These are phyloP conservation scores for Lindgomyces ingoldianus DNA, from an alignment of 495 filamentous ascomycete genomes.

Conservation along the genomic window DNA sequence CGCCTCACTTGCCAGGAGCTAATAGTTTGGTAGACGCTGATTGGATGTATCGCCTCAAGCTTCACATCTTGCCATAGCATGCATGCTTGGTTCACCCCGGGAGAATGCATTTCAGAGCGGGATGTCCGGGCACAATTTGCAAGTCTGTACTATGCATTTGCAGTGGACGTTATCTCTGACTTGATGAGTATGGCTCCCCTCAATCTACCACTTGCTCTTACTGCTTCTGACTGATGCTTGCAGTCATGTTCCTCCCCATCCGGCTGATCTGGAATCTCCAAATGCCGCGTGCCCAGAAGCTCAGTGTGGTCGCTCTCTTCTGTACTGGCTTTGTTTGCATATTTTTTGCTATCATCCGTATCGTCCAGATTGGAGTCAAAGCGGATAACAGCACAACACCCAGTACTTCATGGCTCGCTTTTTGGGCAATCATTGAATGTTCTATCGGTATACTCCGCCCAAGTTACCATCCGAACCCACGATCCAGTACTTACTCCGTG, in stretches of 20 bases:
- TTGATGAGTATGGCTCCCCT: slow-evolving; percentile 43
- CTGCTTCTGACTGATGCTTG: neutral
- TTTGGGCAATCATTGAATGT: slow-evolving; percentile 45
- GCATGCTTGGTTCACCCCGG: slow-evolving; percentile 48
- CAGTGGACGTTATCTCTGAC: slow-evolving; percentile 51
- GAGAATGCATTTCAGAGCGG: slow-evolving; percentile 41
- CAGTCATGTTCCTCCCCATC: slow-evolving; percentile 56
- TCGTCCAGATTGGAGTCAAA: slow-evolving; percentile 40
- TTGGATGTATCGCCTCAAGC: slow-evolving; percentile 46
- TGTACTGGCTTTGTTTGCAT: slow-evolving; percentile 56
- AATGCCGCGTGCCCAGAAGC: slow-evolving; percentile 50
- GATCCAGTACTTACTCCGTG: neutral
- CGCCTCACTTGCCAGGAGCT: too few relatives aligned
- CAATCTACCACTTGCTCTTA: too few relatives aligned
- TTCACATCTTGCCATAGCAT: slow-evolving; percentile 46
- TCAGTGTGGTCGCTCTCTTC: slow-evolving; percentile 53
- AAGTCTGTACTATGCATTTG: slow-evolving; percentile 50
- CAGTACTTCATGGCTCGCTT: slow-evolving; percentile 45
- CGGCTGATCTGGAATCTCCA: slow-evolving; percentile 53
- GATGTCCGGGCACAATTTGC: slow-evolving; percentile 45
- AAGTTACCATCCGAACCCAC: too few relatives aligned
- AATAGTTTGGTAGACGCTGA: slow-evolving; percentile 32
- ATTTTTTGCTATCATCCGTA: slow-evolving; percentile 53
- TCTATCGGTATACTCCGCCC: slow-evolving; percentile 46
- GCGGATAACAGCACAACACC: slow-evolving; percentile 12